These are phyloP conservation scores for Staphylotrichum longicolle DNA, from an alignment of 495 filamentous ascomycete species.

Conservation along the genomic window DNA sequence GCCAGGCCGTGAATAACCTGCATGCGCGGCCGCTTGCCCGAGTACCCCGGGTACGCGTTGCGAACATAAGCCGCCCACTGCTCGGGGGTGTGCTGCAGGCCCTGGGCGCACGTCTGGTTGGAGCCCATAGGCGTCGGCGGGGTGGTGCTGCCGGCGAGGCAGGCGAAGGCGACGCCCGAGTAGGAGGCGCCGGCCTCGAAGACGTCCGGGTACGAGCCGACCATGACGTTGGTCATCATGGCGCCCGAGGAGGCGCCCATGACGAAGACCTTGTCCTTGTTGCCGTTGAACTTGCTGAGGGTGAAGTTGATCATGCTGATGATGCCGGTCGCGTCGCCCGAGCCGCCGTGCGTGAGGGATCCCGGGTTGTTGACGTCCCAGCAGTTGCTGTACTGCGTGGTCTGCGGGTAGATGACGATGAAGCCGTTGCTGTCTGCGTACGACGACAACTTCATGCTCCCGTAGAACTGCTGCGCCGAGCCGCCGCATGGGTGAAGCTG, in stretches of 20 bases:
- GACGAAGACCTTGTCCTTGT: neutral
- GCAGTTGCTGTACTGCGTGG: neutral
- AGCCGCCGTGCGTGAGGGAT: conserved; percentile 1
- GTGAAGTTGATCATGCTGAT: conserved; percentile 4
- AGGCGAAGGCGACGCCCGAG: neutral
- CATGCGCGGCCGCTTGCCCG: neutral
- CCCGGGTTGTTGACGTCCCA: neutral
- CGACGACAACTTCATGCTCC: too few species aligned
- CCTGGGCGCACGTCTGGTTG: neutral
- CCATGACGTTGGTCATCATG: conserved; percentile 8
- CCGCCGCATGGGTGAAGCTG: too few species aligned
- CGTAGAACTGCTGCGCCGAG: too few species aligned
- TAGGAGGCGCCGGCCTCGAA: neutral
- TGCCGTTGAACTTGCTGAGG: neutral
- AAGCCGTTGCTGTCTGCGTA: neutral
- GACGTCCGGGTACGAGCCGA: neutral
- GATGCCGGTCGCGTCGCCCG: neutral
- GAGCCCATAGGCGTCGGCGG: neutral
- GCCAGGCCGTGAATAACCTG: neutral
- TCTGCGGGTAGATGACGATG: neutral
- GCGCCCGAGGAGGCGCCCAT: neutral
- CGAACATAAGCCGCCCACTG: neutral
- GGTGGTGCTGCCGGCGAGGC: neutral
- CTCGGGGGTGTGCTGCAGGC: neutral
- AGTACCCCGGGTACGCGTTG: neutral